Evolutionary conservation across 352 stramenopile species (phyloP).

Genomic region (Elongisporangium anandrum): DNA sequence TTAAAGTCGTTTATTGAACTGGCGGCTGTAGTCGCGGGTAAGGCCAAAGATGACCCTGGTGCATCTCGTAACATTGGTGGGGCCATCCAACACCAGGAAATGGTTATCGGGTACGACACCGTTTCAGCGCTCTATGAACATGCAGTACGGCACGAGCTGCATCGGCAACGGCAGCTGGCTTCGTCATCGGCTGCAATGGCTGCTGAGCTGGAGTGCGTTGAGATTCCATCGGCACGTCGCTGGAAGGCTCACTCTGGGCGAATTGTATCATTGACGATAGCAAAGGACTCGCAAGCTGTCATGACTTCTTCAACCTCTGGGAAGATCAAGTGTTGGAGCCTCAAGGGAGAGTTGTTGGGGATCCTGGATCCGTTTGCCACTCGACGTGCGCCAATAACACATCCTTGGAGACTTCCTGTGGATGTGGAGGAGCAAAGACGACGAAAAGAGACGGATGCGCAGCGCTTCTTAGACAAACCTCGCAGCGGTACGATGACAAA

Average conservation of each 20-base stretch:
- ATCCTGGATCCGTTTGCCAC: constrained; percentile 69
- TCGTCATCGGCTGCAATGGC: background rate
- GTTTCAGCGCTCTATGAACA: constrained; percentile 45
- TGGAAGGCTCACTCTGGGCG: constrained; percentile 40
- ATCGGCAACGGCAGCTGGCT: background rate
- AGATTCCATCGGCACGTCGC: constrained; percentile 8
- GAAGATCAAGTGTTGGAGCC: constrained; percentile 59
- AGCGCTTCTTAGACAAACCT: constrained; percentile 28
- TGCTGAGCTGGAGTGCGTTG: background rate
- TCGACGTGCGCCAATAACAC: constrained; percentile 32
- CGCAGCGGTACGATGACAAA: constrained; percentile 8
- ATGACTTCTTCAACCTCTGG: constrained; percentile 45
- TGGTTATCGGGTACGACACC: constrained; percentile 44
- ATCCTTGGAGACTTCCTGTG: constrained; percentile 54
- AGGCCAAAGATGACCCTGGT: constrained; percentile 5
- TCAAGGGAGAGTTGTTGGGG: constrained; percentile 32
- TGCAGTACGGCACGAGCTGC: constrained; percentile 6
- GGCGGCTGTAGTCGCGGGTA: background rate
- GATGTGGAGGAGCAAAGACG: constrained; percentile 35
- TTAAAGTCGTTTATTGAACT: too few species aligned
- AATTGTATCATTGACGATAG: constrained; percentile 36
- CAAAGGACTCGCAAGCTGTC: constrained; percentile 30
- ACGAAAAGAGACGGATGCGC: constrained; percentile 33
- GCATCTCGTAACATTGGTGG: constrained; percentile 10
- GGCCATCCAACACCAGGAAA: constrained; percentile 54